Evolutionary conservation across 1,139 yeast genomes (phyloP).

Genomic region (Blastobotrys persicus): DNA sequence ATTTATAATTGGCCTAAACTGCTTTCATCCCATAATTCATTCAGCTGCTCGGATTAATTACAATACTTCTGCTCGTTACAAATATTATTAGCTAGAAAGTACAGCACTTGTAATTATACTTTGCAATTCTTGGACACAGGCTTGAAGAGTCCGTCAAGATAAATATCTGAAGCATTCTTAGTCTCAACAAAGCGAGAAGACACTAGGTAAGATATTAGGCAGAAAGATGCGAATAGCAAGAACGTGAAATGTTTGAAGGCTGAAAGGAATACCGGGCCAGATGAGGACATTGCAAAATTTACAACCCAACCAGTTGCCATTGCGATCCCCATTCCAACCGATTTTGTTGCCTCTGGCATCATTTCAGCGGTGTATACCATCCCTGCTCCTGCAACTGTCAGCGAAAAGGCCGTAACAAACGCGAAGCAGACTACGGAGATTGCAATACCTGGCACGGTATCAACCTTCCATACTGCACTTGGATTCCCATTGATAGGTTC

Average conservation of each 20-base stretch:
- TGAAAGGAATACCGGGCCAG: conserved; percentile 43
- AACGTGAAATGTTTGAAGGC: conserved; percentile 14
- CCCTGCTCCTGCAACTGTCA: conserved; percentile 38
- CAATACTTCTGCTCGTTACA: too few species aligned
- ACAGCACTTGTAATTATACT: too few species aligned
- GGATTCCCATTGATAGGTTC: conserved; percentile 13
- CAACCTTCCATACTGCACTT: conserved; percentile 38
- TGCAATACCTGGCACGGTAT: conserved; percentile 40
- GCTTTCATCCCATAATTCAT: too few species aligned
- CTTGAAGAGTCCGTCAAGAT: neutral
- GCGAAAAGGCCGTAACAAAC: conserved; percentile 50
- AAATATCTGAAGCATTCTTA: neutral
- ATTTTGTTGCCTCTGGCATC: conserved; percentile 44
- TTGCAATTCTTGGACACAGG: neutral
- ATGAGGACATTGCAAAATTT: conserved; percentile 38
- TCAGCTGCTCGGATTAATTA: too few species aligned
- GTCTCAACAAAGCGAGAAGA: conserved; percentile 10
- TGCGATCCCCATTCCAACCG: conserved; percentile 54
- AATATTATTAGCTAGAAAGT: too few species aligned
- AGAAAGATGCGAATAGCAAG: conserved; percentile 15
- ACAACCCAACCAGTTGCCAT: conserved; percentile 54
- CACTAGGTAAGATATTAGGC: conserved; percentile 10
- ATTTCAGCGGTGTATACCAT: conserved; percentile 56
- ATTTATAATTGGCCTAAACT: too few species aligned
- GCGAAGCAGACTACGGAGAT: conserved; percentile 49